Conservation (phyloP, 331 rosid genomes). For the Rhamnella rubrinervis region DNA sequence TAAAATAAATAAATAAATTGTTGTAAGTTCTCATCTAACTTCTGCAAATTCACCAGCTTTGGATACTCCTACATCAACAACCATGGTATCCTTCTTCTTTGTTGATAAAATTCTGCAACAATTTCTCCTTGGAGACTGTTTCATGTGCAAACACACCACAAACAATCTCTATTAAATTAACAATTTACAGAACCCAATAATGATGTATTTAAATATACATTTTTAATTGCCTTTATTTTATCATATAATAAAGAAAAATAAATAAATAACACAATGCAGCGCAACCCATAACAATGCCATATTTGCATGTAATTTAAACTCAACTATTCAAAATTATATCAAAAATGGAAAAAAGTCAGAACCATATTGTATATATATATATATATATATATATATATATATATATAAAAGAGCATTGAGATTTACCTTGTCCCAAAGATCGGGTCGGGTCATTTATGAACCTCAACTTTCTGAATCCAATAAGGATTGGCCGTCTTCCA, state of each 20-base stretch:
- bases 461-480: slow-evolving; percentile 36
- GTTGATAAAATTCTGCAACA: slow-evolving; percentile 56
- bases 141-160: slow-evolving; percentile 4
- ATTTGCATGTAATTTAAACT: background rate
- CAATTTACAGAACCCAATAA: background rate
- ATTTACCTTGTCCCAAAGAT: slow-evolving; percentile 66
- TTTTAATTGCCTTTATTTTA: too few species aligned
- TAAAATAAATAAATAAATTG: background rate
- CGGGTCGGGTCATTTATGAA: slow-evolving; percentile 47
- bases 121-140: slow-evolving; percentile 76
- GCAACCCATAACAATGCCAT: background rate
- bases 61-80: slow-evolving; percentile 60
- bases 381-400: too few species aligned
- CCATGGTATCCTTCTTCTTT: slow-evolving; percentile 38
- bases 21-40: slow-evolving; percentile 16
- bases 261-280: too few species aligned
- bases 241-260: too few species aligned
- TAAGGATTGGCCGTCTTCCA: slow-evolving; percentile 65
- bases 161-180: background rate
- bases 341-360: background rate
- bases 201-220: too few species aligned
- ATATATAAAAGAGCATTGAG: background rate
- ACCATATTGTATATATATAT: too few species aligned
- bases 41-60: slow-evolving; percentile 49
- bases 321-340: background rate